A percentile compares a stretch with the other conserved stretches of the same genome.
These are phyloP conservation scores for Crataegus laevigata DNA, from an alignment of 306 rosid species.

Conservation along the genomic window DNA sequence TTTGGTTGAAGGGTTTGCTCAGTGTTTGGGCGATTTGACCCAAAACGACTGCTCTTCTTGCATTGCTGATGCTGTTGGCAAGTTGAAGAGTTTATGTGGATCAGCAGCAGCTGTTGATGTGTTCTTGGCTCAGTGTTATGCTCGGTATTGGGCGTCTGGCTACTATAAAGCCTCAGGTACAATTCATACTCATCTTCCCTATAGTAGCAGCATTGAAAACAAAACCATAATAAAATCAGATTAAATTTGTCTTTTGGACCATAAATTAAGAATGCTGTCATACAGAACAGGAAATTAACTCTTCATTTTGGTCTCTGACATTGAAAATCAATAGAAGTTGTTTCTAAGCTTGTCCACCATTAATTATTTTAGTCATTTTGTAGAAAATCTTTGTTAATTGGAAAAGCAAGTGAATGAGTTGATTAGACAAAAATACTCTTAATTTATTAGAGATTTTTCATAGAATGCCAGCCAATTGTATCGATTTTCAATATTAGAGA, in stretches of 20 bases:
- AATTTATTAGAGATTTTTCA: too few species aligned
- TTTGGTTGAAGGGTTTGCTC: conserved; percentile 62
- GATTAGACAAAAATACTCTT: too few species aligned
- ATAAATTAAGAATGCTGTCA: neutral
- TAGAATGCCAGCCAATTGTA: too few species aligned
- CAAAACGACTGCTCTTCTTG: conserved; percentile 70
- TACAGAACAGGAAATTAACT: neutral
- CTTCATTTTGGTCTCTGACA: too few species aligned
- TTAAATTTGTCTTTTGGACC: neutral
- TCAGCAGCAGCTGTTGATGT: conserved; percentile 85
- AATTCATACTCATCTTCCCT: neutral
- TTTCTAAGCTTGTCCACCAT: too few species aligned
- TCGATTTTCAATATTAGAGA: too few species aligned
- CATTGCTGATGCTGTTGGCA: conserved; percentile 59
- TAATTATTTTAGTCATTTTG: too few species aligned
- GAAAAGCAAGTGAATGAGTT: too few species aligned
- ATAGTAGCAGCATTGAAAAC: neutral
- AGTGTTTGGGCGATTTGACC: conserved; percentile 71
- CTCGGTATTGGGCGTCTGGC: conserved; percentile 88
- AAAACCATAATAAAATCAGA: neutral
- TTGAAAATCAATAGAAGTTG: too few species aligned
- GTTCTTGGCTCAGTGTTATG: conserved; percentile 86
- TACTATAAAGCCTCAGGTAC: conserved; percentile 69
- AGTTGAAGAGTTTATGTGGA: conserved; percentile 74
- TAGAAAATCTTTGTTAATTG: too few species aligned